These are phyloP conservation scores for Coemansia nantahalensis DNA, from an alignment of 192 early-diverging fungal species.

Conservation along the genomic window DNA sequence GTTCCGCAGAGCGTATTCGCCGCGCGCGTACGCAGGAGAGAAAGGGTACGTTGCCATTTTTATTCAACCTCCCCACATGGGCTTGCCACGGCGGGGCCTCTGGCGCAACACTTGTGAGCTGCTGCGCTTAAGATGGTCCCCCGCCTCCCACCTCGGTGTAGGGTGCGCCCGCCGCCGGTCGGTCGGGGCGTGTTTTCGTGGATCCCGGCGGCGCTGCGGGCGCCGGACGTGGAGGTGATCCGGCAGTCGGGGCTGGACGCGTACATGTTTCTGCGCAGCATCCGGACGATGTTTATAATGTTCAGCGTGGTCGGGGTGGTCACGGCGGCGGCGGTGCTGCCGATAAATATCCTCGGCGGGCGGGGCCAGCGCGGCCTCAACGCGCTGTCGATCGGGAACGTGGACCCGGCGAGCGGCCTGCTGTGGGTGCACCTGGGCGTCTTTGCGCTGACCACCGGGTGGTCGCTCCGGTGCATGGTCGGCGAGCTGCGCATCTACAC, in stretches of 20 bases:
- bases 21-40: conserved; percentile 63
- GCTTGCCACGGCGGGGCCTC: too few relatives aligned
- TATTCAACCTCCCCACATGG: too few relatives aligned
- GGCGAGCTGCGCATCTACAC: conserved; percentile 61
- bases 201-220: conserved; percentile 57
- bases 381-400: conserved; percentile 69
- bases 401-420: conserved; percentile 46
- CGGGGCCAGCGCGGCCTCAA: conserved; percentile 53
- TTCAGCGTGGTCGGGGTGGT: conserved; percentile 61
- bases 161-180: conserved; percentile 54
- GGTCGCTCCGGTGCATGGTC: conserved; percentile 54
- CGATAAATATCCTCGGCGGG: conserved; percentile 65
- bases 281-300: conserved; percentile 63
- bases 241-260: conserved; percentile 65
- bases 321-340: conserved; percentile 61
- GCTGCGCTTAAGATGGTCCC: too few relatives aligned
- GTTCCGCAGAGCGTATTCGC: conserved; percentile 67
- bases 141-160: too few relatives aligned
- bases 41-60: conserved; percentile 27
- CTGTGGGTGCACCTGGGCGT: conserved; percentile 73
- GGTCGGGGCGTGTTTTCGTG: conserved; percentile 58
- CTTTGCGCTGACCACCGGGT: conserved; percentile 19
- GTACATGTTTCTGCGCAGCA: conserved; percentile 75
- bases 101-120: too few relatives aligned
- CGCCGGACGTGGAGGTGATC: conserved; percentile 57